These are phyloP conservation scores for Deinandra increscens DNA, from an alignment of 129 eudicot species.

Conservation along the genomic window DNA sequence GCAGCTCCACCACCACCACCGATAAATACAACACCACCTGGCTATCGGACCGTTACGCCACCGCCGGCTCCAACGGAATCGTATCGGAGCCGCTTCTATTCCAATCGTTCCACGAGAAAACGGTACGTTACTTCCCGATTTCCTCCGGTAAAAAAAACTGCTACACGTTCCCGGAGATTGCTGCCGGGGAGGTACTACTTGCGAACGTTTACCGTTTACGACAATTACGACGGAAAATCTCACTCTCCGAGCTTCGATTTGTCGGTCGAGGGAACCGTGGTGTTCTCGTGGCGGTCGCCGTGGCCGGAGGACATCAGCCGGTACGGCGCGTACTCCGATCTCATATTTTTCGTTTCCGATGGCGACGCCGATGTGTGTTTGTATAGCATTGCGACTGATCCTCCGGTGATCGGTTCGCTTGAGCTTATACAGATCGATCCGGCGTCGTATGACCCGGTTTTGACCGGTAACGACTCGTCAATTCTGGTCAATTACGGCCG, in stretches of 20 bases:
- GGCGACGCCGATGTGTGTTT: slow-evolving; percentile 67
- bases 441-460: slow-evolving; percentile 50
- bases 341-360: slow-evolving; percentile 52
- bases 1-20: slow-evolving; percentile 57
- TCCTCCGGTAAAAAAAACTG: slow-evolving; percentile 87
- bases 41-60: slow-evolving; percentile 81
- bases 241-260: slow-evolving; percentile 85
- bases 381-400: slow-evolving; percentile 93
- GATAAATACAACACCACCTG: slow-evolving; percentile 70
- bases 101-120: slow-evolving; percentile 59
- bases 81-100: slow-evolving; percentile 92
- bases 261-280: slow-evolving; percentile 76
- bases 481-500: slow-evolving; percentile 85
- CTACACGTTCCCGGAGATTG: slow-evolving; percentile 61
- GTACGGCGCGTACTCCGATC: slow-evolving; percentile 86
- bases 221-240: slow-evolving; percentile 79
- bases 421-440: slow-evolving; percentile 66
- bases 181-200: slow-evolving; percentile 53
- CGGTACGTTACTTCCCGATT: slow-evolving; percentile 81
- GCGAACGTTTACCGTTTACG: slow-evolving; percentile 86
- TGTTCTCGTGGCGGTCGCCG: slow-evolving; percentile 86
- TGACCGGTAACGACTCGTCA: slow-evolving; percentile 39
- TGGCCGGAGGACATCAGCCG: slow-evolving; percentile 66
- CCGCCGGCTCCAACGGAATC: slow-evolving; percentile 69
- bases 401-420: slow-evolving; percentile 79